Evolutionary conservation across 257 asterid species (phyloP).

Genomic region (Solanum habrochaites): DNA sequence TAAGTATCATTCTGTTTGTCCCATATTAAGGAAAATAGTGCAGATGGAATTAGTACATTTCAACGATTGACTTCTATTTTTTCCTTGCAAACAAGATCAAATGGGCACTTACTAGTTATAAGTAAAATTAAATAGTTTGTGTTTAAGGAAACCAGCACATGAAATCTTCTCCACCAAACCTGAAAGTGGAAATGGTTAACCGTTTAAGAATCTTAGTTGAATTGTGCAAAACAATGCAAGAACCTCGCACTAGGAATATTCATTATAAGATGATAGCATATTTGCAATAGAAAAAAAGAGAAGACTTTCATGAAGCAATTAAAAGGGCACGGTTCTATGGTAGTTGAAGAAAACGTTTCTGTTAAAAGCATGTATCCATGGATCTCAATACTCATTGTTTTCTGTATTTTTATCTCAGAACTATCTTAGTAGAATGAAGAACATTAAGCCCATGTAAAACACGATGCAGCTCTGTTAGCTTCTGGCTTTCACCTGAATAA

Average conservation of each 20-base stretch:
- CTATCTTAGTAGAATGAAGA: background rate
- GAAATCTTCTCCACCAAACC: slow-evolving; percentile 66
- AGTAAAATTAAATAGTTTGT: slow-evolving; percentile 49
- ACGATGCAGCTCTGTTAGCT: background rate
- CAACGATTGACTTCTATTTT: background rate
- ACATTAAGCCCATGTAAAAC: background rate
- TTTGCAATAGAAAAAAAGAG: background rate
- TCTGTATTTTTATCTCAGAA: background rate
- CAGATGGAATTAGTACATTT: background rate
- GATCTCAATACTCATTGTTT: background rate
- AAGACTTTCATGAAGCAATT: background rate
- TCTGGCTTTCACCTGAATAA: slow-evolving; percentile 38
- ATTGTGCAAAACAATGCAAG: background rate
- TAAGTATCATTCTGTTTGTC: background rate
- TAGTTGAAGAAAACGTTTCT: background rate
- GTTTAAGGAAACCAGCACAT: slow-evolving; percentile 40
- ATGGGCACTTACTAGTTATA: slow-evolving; percentile 52
- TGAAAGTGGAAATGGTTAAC: slow-evolving; percentile 7
- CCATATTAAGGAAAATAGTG: background rate
- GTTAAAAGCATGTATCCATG: background rate
- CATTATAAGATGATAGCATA: background rate
- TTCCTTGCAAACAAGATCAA: background rate
- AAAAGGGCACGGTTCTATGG: background rate
- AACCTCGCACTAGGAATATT: background rate
- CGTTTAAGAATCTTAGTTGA: background rate